A percentile compares a stretch with the other conserved stretches of the same genome.
Evolutionary conservation across 805 yeast genomes (phyloP).

Genomic region (Metschnikowia cerradonensis): DNA sequence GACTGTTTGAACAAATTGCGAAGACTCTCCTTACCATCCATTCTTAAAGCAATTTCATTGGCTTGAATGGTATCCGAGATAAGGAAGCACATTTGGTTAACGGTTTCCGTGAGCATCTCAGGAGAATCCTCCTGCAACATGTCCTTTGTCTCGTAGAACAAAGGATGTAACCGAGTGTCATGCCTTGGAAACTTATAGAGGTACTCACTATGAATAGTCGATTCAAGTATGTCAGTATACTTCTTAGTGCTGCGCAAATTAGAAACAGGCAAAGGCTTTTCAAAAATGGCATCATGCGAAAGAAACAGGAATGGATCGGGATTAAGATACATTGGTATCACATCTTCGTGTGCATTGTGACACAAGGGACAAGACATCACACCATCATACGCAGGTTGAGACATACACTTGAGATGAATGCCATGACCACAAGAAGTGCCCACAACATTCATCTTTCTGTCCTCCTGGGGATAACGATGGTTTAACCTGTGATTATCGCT

Average conservation of each 20-base stretch:
- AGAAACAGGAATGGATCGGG: background rate
- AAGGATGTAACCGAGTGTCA: background rate
- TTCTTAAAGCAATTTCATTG: constrained; percentile 56
- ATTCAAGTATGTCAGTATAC: background rate
- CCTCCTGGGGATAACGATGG: constrained; percentile 20
- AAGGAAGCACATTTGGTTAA: constrained; percentile 1
- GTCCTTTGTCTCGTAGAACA: background rate
- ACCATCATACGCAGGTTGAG: constrained; percentile 13
- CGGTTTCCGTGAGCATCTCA: background rate
- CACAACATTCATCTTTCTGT: background rate
- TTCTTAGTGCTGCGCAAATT: background rate
- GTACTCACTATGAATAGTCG: background rate
- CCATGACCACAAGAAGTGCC: constrained; percentile 45
- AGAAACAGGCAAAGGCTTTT: background rate
- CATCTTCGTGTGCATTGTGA: constrained; percentile 34
- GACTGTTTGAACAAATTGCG: constrained; percentile 23
- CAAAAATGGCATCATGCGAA: background rate
- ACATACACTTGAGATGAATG: constrained; percentile 46
- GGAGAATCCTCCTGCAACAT: background rate
- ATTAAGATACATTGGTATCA: background rate
- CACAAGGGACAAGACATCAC: constrained; percentile 48
- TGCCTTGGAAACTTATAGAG: background rate
- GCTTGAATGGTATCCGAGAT: constrained; percentile 50
- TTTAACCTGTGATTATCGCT: background rate
- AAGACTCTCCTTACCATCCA: constrained; percentile 32